Conservation (phyloP, 1,284 basidiomycete species). For the Boletellus deceptivus region DNA sequence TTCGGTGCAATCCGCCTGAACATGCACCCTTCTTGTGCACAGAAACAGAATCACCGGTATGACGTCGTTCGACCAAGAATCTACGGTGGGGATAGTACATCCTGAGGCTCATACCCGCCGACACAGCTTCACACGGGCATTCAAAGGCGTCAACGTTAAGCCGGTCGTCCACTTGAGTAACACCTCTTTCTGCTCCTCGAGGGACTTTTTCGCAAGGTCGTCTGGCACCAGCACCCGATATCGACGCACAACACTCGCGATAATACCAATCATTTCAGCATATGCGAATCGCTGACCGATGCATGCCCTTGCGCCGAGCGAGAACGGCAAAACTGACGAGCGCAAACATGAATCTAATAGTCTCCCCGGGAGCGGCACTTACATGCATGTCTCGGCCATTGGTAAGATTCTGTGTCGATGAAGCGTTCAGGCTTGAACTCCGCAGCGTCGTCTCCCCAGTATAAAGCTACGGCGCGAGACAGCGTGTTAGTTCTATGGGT, state of each 20-base stretch:
- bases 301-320: slow-evolving; percentile 39
- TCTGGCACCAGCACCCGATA: slow-evolving; percentile 35
- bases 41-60: too few relatives aligned
- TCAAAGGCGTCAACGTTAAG: slow-evolving; percentile 32
- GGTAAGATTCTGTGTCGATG: slow-evolving; percentile 39
- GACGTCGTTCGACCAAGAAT: too few relatives aligned
- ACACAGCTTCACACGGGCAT: slow-evolving; percentile 23
- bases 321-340: slow-evolving; percentile 37
- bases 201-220: slow-evolving; percentile 26
- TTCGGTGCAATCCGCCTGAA: too few relatives aligned
- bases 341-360: not conserved
- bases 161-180: slow-evolving; percentile 34
- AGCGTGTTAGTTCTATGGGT: too few relatives aligned
- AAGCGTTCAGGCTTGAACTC: slow-evolving; percentile 48
- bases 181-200: slow-evolving; percentile 27
- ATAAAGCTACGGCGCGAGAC: slow-evolving; percentile 23
- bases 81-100: too few relatives aligned
- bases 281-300: slow-evolving; percentile 39
- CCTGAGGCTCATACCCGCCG: slow-evolving; percentile 11
- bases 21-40: too few relatives aligned
- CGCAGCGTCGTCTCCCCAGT: slow-evolving; percentile 44
- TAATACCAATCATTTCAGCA: slow-evolving; percentile 26
- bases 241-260: slow-evolving; percentile 31
- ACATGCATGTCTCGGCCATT: slow-evolving; percentile 39
- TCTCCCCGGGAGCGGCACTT: not conserved